These are phyloP conservation scores for Hypomontagnella monticulosa DNA, from an alignment of 495 filamentous ascomycete genomes.

Conservation along the genomic window DNA sequence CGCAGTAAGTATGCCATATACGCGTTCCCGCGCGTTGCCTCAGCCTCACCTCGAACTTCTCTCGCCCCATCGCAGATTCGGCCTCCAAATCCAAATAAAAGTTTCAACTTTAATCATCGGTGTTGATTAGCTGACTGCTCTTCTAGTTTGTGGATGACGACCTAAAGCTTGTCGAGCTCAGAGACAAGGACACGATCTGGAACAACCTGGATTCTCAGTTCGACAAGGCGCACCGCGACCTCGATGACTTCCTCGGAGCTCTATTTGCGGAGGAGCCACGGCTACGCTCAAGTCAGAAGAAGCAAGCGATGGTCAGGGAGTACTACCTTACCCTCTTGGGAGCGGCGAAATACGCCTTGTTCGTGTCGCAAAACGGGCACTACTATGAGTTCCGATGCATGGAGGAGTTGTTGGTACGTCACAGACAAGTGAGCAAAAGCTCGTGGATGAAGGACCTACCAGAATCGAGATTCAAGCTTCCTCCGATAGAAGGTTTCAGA, in stretches of 20 bases:
- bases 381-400: constrained; percentile 32
- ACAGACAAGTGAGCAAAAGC: neutral
- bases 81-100: no score
- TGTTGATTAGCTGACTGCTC: neutral
- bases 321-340: constrained; percentile 14
- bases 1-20: constrained; percentile 33
- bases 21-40: constrained; percentile 7
- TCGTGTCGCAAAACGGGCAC: constrained; percentile 29
- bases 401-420: constrained; percentile 34
- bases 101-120: neutral
- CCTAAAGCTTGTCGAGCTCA: constrained; percentile 25
- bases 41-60: constrained; percentile 10
- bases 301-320: neutral
- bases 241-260: neutral
- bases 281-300: neutral
- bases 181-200: constrained; percentile 28
- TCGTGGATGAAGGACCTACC: neutral
- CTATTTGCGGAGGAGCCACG: neutral
- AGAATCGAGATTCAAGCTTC: neutral
- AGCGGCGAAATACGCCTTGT: constrained; percentile 6
- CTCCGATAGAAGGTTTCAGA: neutral
- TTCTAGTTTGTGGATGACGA: constrained; percentile 31
- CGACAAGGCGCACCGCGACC: neutral
- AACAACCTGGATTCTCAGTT: neutral
- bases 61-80: neutral